Conservation (phyloP, 192 early-diverging fungal species). For the Phlyctochytrium planicorne region DNA sequence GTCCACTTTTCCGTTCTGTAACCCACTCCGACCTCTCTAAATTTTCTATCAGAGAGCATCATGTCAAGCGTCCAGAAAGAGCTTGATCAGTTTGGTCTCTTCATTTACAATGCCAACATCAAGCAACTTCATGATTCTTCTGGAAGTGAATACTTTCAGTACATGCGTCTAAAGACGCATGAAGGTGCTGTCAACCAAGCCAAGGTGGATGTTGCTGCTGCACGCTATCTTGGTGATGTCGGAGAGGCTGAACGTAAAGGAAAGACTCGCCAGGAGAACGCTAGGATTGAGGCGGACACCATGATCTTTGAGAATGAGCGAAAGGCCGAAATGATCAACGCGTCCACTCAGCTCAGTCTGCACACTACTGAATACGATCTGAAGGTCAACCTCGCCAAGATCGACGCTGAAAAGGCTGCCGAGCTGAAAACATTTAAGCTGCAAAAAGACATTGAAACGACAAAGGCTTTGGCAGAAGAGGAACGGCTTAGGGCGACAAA, state of each 20-base stretch:
- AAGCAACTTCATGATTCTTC: conserved; percentile 51
- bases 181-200: conserved; percentile 59
- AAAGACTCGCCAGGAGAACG: conserved; percentile 40
- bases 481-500: conserved; percentile 46
- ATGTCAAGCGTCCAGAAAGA: conserved; percentile 47
- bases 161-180: conserved; percentile 48
- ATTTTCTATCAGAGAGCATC: conserved; percentile 18
- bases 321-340: conserved; percentile 38
- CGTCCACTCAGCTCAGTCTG: conserved; percentile 34
- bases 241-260: conserved; percentile 52
- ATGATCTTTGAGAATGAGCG: conserved; percentile 49
- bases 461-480: conserved; percentile 35
- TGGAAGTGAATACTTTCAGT: conserved; percentile 55
- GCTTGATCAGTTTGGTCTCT: conserved; percentile 54
- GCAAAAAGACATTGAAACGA: conserved; percentile 47
- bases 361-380: conserved; percentile 36
- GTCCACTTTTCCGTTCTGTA: too few species aligned
- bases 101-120: conserved; percentile 59
- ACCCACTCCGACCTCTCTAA: too few species aligned
- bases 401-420: conserved; percentile 49
- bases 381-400: conserved; percentile 45
- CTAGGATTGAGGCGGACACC: conserved; percentile 45
- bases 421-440: conserved; percentile 40
- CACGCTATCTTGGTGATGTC: conserved; percentile 44
- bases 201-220: conserved; percentile 58